Percentiles rank a stretch among this genome's conserved stretches.
phyloP scores from a whole-genome alignment of 169 alveolate genomes.

The Cystoisospora suis region DNA sequence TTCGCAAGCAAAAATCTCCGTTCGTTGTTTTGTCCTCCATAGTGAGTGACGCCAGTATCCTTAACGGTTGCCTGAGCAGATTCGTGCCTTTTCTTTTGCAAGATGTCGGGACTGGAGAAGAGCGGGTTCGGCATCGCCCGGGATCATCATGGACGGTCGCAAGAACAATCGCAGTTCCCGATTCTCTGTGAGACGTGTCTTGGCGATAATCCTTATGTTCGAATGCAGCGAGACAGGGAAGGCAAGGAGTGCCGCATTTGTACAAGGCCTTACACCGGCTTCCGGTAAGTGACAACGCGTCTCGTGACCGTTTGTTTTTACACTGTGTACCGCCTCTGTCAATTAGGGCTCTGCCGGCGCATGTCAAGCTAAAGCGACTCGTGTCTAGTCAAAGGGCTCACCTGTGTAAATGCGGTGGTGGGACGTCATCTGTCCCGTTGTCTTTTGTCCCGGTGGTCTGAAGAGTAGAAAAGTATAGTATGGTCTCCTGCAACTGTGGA shows the following conservation, averaged over 20 bases:
- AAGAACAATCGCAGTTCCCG: constrained; percentile 96
- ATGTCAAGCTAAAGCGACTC: too few relatives aligned
- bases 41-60: too few relatives aligned
- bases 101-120: constrained; percentile 74
- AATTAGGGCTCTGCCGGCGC: too few relatives aligned
- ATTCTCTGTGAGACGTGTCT: constrained; percentile 96
- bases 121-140: constrained; percentile 81
- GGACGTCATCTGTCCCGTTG: too few relatives aligned
- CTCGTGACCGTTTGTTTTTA: not conserved
- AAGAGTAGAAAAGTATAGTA: too few relatives aligned
- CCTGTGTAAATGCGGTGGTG: too few relatives aligned
- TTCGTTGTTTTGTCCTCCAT: too few relatives aligned
- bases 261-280: constrained; percentile 95
- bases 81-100: too few relatives aligned
- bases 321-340: not conserved
- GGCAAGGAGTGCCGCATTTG: constrained; percentile 97
- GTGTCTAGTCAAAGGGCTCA: too few relatives aligned
- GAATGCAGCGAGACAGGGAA: constrained; percentile 94
- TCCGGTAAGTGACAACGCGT: constrained; percentile 63
- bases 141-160: constrained; percentile 76
- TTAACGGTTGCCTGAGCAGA: too few relatives aligned
- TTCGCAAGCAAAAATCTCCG: too few relatives aligned
- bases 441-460: not conserved
- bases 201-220: constrained; percentile 96
- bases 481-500: too few relatives aligned